Base-by-base conservation (phyloP, 2,329 filamentous ascomycete species). In the Gremmenia infestans region DNA sequence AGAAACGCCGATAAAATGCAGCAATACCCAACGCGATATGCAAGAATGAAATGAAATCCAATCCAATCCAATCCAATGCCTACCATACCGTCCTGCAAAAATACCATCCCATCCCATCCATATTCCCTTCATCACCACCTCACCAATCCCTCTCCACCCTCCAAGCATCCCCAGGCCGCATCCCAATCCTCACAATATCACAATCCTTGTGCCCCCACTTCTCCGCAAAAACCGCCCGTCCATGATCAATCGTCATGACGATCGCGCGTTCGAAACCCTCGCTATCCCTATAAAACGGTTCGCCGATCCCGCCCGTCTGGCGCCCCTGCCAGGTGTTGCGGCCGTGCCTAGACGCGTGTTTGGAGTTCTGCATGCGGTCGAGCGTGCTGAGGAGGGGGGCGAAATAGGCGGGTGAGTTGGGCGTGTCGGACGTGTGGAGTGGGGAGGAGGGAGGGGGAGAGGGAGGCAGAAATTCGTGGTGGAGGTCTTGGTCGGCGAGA, bases 241-340 rank as follows among this genome's bases (percentile, higher is more conserved):
- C 78, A 17, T 74, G 72, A 59, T 78, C 76, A 28, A 75, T 77
- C 17, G 76, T 65, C 50, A 79, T 69, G 55, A 73, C 71, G 54
- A 80, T 72, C 1, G 70, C 74, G 48, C 70, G 66, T 4, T 73
- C 71, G 52, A 80, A 70, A 1, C 78, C 79, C 2, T 72, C 72
- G 0, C 74, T 60, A 51, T 77, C 71, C 57, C 80, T 76, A 65
- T 81, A 78, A 57, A 76, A 82, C 1, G 79, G 79, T 64, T 82
- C 80, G 14, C 76, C 78, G 23, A 72, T 52, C 1, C 80, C 80
- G 32, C 79, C 79, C 5, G 68, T 72, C 63, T 82, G 80, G 32
- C 74, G 72, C 2, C 64, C 66, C 63, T 82, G 79, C 80, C 80
- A 83, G 11, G 72, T 77, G 65, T 82, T 81, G 32, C 79, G 69